These are phyloP conservation scores for Acanthamoeba castellanii DNA, from an alignment of 208 protist species.

Conservation along the genomic window DNA sequence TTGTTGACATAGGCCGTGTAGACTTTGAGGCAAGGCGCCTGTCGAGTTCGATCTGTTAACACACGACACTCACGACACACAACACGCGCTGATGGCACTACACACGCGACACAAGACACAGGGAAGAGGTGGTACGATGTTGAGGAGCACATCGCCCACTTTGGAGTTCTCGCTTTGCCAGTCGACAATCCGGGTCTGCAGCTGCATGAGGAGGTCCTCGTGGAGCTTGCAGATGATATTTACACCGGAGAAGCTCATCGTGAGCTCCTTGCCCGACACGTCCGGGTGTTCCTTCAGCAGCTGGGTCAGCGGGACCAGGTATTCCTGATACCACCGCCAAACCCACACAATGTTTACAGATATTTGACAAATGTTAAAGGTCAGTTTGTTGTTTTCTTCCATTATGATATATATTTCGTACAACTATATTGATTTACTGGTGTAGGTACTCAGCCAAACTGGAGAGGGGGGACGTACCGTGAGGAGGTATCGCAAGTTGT, in stretches of 20 bases:
- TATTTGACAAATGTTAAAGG: neutral
- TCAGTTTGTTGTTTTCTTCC: no score
- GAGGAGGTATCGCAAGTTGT: neutral
- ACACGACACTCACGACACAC: neutral
- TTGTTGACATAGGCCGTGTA: constrained; percentile 57
- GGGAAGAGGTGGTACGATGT: neutral
- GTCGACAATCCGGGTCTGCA: neutral
- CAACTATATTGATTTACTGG: no score
- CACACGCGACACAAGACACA: neutral
- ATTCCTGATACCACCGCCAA: neutral
- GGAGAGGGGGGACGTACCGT: neutral
- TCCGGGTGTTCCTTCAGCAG: constrained; percentile 2
- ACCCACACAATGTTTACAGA: no score
- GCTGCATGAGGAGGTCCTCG: constrained; percentile 4
- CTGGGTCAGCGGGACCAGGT: neutral
- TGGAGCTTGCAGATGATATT: constrained; percentile 10
- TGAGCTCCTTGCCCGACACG: neutral
- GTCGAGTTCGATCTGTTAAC: neutral
- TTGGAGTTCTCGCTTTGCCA: neutral
- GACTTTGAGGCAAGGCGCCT: constrained; percentile 37
- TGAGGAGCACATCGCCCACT: constrained; percentile 34
- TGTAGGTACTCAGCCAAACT: neutral
- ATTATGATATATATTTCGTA: neutral
- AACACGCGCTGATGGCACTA: no score
- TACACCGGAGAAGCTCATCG: neutral